Evolutionary conservation across 2,329 filamentous ascomycete genomes (phyloP), one percentile per base, ranked within the genome.

Genomic region (Aspergillus arachidicola): DNA sequence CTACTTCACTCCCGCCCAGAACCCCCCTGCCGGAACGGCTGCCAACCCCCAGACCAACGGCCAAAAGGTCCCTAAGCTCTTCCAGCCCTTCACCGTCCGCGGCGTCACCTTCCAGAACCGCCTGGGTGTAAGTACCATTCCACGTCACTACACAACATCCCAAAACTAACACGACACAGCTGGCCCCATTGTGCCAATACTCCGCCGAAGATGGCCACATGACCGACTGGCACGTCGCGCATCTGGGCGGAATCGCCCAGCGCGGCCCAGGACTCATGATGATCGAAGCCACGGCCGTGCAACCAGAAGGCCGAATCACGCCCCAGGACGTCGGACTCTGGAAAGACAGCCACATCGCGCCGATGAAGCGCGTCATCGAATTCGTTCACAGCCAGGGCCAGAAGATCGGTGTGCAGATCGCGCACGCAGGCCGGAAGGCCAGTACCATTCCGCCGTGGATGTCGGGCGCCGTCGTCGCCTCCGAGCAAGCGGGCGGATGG

Each of bases 161-260:
- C 30, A 1, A 16, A 19, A 54, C 51, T 41, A 38, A 51, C 32
- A 3, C n/a, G 6, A 3, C 7, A 12, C 57, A 82, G 79, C 79
- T 89, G 12, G 84, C 86, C 2, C 88, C 88, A 0, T 78, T 90
- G 4, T 91, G 89, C 75, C 88, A 91, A 75, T 91, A 91, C 78
- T 87, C 84, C 7, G 86, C 88, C 16, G 73, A 88, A 51, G 85
- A 90, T 73, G 89, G 94, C 45, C 90, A 94, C 77, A 82, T 90
- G 67, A 94, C 91, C 1, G 85, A 91, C 74, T 97, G 89, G 86
- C 93, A 97, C 76, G 81, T 94, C 57, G 88, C 93, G 19, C 93
- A 96, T 73, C 83, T 94, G 30, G 92, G 93, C 61, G 89, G 92
- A 64, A 93, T 93, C 69, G 85, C 92, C 26, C 83, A 90, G 63